Conservation (phyloP, 768 basidiomycete species). For the Dioszegia hungarica region DNA sequence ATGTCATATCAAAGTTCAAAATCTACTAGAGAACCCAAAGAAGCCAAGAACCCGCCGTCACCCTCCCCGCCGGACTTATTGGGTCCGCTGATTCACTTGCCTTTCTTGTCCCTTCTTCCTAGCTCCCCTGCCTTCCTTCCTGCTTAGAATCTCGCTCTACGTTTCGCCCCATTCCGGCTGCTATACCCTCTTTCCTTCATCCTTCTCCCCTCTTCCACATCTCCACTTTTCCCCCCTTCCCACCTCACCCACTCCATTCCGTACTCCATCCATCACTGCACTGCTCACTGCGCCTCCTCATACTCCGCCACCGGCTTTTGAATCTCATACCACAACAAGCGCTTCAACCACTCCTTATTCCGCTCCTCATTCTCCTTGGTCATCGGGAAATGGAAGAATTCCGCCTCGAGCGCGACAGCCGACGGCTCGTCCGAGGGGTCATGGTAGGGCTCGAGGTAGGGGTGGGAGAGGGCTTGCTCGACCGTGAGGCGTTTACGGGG, state of each 20-base stretch:
- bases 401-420: conserved; percentile 53
- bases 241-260: background rate
- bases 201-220: no score
- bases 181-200: no score
- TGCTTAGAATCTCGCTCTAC: no score
- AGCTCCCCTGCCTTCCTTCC: no score
- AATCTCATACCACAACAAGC: conserved; percentile 18
- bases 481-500: conserved; percentile 85
- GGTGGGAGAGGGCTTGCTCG: conserved; percentile 78
- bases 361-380: conserved; percentile 37
- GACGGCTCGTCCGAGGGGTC: conserved; percentile 84
- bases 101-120: no score
- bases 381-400: conserved; percentile 51
- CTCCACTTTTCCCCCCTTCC: background rate
- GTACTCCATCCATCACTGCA: no score
- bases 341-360: conserved; percentile 46
- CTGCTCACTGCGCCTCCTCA: background rate
- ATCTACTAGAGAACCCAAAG: no score
- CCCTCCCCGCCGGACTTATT: no score
- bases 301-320: conserved; percentile 8
- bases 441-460: conserved; percentile 83
- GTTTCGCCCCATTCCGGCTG: no score
- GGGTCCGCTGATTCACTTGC: no score
- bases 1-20: no score
- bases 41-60: no score